Conservation (phyloP, 768 basidiomycete species). For the Cyathus striatus region DNA sequence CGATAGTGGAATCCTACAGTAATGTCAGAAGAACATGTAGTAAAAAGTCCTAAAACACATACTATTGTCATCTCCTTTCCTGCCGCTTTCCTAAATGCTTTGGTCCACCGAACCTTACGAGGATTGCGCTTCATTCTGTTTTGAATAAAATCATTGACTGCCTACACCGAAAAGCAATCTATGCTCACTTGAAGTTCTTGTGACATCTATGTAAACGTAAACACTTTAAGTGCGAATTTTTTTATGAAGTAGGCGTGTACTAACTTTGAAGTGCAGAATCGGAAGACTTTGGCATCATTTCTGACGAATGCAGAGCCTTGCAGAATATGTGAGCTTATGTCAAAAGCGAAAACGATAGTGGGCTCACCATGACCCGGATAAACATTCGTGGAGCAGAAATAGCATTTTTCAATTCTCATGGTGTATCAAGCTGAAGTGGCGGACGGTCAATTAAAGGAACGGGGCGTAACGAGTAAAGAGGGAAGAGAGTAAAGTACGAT, state of each 20-base stretch:
- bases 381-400: conserved; percentile 95
- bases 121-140: conserved; percentile 99
- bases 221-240: conserved; percentile 4
- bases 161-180: conserved; percentile 3
- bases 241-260: conserved; percentile 13
- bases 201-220: conserved; percentile 72
- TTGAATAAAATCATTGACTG: conserved; percentile 3
- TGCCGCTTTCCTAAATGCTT: conserved; percentile 96
- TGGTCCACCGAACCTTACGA: conserved; percentile 98
- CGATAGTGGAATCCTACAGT: conserved; percentile 89
- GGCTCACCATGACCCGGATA: conserved; percentile 90
- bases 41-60: conserved; percentile 22
- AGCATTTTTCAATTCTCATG: conserved; percentile 98
- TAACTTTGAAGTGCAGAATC: conserved; percentile 97
- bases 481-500: too few relatives aligned
- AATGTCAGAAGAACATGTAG: conserved; percentile 1
- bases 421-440: conserved; percentile 4
- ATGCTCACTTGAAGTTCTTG: conserved; percentile 94
- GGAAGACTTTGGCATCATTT: conserved; percentile 97
- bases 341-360: neutral
- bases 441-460: neutral
- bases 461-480: neutral
- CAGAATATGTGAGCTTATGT: conserved; percentile 1
- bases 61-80: conserved; percentile 99
- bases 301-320: conserved; percentile 91